A percentile compares a stretch with the other conserved stretches of the same genome.
phyloP scores from a whole-genome alignment of 441 rosid genomes.

The Cnidoscolus chayamansa region DNA sequence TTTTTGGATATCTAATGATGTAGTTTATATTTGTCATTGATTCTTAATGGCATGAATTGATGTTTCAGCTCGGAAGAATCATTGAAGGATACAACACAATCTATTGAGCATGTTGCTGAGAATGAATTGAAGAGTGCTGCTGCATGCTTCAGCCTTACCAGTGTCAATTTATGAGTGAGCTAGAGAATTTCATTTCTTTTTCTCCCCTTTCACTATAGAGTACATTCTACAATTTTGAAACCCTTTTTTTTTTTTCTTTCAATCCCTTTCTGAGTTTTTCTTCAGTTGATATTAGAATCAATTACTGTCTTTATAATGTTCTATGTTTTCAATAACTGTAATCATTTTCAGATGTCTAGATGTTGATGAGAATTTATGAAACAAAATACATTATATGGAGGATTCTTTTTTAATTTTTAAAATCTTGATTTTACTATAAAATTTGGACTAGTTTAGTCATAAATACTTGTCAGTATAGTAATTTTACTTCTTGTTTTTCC shows the following conservation, averaged over 20 bases:
- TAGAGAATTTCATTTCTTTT: constrained; percentile 1
- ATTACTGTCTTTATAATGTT: constrained; percentile 3
- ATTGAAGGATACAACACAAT: constrained; percentile 48
- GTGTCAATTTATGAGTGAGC: constrained; percentile 47
- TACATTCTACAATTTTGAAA: constrained; percentile 32
- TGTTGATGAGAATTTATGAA: constrained; percentile 4
- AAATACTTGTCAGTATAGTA: too few species aligned
- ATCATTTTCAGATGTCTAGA: background rate
- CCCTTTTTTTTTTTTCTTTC: background rate
- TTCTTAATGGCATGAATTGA: background rate
- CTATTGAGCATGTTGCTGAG: constrained; percentile 50
- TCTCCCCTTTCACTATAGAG: constrained; percentile 1
- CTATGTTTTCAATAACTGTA: constrained; percentile 12
- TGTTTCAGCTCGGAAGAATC: constrained; percentile 66
- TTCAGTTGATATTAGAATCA: constrained; percentile 2
- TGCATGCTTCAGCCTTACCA: constrained; percentile 80
- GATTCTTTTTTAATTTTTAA: background rate
- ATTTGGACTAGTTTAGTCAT: too few species aligned
- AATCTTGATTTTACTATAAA: too few species aligned
- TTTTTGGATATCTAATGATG: too few species aligned
- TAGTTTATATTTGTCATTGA: background rate
- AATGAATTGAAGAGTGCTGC: constrained; percentile 83
- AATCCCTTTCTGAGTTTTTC: constrained; percentile 1
- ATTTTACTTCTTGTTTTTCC: too few species aligned
- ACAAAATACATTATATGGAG: background rate